Evolutionary conservation across 163 green algal species (phyloP).

Genomic region (Scenedesmus sp.): DNA sequence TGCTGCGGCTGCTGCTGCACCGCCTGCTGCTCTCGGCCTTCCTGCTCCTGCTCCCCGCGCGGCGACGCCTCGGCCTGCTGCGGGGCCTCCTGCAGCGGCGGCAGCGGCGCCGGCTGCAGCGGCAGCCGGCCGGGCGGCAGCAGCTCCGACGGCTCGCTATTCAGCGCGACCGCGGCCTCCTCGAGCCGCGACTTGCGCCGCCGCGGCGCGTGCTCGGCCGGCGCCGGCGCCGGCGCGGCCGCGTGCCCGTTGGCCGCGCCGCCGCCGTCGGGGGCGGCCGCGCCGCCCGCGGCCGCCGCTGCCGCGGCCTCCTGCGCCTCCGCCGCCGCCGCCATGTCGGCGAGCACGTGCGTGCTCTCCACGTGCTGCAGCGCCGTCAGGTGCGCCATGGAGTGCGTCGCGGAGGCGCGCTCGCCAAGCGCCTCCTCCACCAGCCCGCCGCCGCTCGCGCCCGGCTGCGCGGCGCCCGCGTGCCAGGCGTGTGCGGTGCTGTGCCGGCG

Average conservation of each 20-base stretch:
- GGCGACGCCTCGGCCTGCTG: too few species aligned
- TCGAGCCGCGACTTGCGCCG: neutral
- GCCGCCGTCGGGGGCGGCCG: too few species aligned
- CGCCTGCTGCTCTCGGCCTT: conserved; percentile 5
- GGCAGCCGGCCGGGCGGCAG: neutral
- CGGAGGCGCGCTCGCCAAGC: neutral
- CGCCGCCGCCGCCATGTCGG: neutral
- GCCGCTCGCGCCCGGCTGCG: conserved; percentile 1
- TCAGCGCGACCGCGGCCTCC: conserved; percentile 9
- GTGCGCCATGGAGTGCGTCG: neutral
- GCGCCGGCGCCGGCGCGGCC: neutral
- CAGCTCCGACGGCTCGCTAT: conserved; percentile 6
- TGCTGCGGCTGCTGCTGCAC: conserved; percentile 14
- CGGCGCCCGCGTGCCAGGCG: conserved; percentile 28
- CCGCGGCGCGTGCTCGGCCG: neutral
- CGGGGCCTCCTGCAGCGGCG: too few species aligned
- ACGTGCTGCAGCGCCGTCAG: conserved; percentile 8
- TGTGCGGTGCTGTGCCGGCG: conserved; percentile 36
- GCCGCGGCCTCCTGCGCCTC: neutral
- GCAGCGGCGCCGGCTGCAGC: neutral
- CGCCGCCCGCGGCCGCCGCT: neutral
- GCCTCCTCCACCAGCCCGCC: neutral
- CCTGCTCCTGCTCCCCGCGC: neutral
- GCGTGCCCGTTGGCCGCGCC: neutral
- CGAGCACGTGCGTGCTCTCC: conserved; percentile 6